phyloP scores from a whole-genome alignment of 768 basidiomycete species.

The Leccinum rimulosum region DNA sequence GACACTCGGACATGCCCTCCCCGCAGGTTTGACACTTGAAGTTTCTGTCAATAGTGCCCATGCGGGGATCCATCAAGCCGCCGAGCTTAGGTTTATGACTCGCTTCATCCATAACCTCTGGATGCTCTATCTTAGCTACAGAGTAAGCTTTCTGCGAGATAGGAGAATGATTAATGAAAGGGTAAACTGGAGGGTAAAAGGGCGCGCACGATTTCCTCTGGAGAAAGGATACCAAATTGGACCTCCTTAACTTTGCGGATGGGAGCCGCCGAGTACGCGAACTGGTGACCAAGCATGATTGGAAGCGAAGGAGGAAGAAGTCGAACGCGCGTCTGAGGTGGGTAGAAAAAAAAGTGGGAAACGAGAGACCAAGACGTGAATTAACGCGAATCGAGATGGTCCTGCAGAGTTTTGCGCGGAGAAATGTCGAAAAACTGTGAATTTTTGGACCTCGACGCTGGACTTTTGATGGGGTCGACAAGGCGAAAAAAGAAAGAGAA shows the following conservation, averaged over 20 bases:
- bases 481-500: slow-evolving; percentile 17
- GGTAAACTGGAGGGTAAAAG: not conserved
- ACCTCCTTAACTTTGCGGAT: slow-evolving; percentile 96
- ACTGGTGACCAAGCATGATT: slow-evolving; percentile 84
- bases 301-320: not conserved
- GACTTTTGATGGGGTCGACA: slow-evolving; percentile 3
- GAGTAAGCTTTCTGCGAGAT: slow-evolving; percentile 90
- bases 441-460: slow-evolving; percentile 20
- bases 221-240: slow-evolving; percentile 97
- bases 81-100: slow-evolving; percentile 88
- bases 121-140: slow-evolving; percentile 97
- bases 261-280: slow-evolving; percentile 90
- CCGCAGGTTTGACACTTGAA: slow-evolving; percentile 99
- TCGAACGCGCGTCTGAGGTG: slow-evolving; percentile 18
- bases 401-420: slow-evolving; percentile 4
- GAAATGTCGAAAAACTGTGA: slow-evolving; percentile 13
- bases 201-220: slow-evolving; percentile 87
- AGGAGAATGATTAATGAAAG: slow-evolving; percentile 13
- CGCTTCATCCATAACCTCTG: slow-evolving; percentile 96
- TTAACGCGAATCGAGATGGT: slow-evolving; percentile 24
- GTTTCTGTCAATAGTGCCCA: slow-evolving; percentile 97
- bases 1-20: slow-evolving; percentile 99
- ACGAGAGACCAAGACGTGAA: slow-evolving; percentile 18
- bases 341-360: slow-evolving; percentile 2
- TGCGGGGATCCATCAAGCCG: slow-evolving; percentile 95